These are phyloP conservation scores for Calonectria ilicicola DNA, from an alignment of 2,329 filamentous ascomycete genomes.

Conservation along the genomic window DNA sequence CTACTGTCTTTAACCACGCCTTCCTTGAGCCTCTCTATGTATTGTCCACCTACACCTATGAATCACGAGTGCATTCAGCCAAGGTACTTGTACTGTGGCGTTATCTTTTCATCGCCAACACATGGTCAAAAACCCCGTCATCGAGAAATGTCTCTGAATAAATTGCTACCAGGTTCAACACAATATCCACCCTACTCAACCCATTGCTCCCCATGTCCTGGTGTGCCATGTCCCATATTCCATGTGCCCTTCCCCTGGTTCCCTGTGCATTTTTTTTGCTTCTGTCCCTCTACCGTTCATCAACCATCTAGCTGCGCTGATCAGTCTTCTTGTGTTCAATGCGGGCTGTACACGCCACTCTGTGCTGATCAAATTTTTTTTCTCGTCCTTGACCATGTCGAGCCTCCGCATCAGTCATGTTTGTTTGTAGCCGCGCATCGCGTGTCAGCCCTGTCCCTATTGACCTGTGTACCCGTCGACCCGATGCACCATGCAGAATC, in stretches of 20 bases:
- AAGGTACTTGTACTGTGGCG: neutral
- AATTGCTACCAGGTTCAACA: slow-evolving; percentile 22
- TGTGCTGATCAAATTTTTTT: slow-evolving; percentile 43
- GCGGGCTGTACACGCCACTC: slow-evolving; percentile 33
- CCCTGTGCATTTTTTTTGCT: slow-evolving; percentile 9
- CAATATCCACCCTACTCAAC: slow-evolving; percentile 21
- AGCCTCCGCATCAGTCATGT: slow-evolving; percentile 37
- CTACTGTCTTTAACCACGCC: slow-evolving; percentile 23
- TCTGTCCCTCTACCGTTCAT: neutral
- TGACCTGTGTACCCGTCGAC: slow-evolving; percentile 35
- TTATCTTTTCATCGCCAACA: neutral
- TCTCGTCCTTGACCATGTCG: slow-evolving; percentile 41
- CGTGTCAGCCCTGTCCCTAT: slow-evolving; percentile 43
- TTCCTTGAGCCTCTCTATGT: neutral
- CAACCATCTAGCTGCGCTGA: neutral
- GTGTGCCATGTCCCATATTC: slow-evolving; percentile 7
- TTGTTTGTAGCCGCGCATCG: slow-evolving; percentile 43
- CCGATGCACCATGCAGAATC: slow-evolving; percentile 24
- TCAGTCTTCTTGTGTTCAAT: slow-evolving; percentile 3
- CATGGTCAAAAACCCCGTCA: slow-evolving; percentile 15
- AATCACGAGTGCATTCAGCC: neutral
- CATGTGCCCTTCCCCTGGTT: slow-evolving; percentile 11
- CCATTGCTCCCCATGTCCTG: neutral
- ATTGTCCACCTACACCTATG: neutral
- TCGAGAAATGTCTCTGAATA: slow-evolving; percentile 29